phyloP scores from a whole-genome alignment of 2,329 filamentous ascomycete genomes.

The Aspergillus sp. region DNA sequence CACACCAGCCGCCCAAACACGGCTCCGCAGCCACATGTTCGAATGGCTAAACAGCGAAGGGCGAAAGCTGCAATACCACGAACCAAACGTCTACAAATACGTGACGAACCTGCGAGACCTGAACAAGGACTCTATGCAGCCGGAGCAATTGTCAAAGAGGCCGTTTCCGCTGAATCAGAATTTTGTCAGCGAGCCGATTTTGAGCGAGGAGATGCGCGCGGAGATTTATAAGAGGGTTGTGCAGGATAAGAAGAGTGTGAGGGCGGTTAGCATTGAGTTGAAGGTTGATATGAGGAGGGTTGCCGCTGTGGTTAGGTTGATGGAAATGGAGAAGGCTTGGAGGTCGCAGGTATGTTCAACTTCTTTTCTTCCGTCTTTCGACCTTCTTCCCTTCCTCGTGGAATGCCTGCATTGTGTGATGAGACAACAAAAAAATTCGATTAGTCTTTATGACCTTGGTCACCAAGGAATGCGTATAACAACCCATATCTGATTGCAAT shows the following conservation, averaged over 20 bases:
- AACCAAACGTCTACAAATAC: slow-evolving; percentile 28
- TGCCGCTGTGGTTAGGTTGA: slow-evolving; percentile 76
- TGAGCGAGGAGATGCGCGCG: slow-evolving; percentile 66
- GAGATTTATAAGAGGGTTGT: slow-evolving; percentile 66
- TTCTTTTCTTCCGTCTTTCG: slow-evolving; percentile 2
- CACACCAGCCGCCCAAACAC: slow-evolving; percentile 36
- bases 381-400: slow-evolving; percentile 1
- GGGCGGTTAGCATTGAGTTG: slow-evolving; percentile 68
- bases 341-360: slow-evolving; percentile 58
- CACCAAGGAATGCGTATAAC: slow-evolving; percentile 50
- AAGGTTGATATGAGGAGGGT: slow-evolving; percentile 77
- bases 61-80: slow-evolving; percentile 23
- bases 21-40: slow-evolving; percentile 50
- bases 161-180: slow-evolving; percentile 69
- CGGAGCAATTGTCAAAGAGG: slow-evolving; percentile 22
- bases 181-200: slow-evolving; percentile 65
- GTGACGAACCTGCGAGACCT: slow-evolving; percentile 11
- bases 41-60: slow-evolving; percentile 48
- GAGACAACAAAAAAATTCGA: slow-evolving; percentile 75
- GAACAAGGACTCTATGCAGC: not conserved
- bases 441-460: slow-evolving; percentile 98
- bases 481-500: slow-evolving; percentile 45
- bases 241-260: slow-evolving; percentile 59
- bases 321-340: slow-evolving; percentile 79
- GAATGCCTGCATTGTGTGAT: slow-evolving; percentile 44